Conservation (phyloP, 2,329 filamentous ascomycete genomes). For the Claviceps sorghi region DNA sequence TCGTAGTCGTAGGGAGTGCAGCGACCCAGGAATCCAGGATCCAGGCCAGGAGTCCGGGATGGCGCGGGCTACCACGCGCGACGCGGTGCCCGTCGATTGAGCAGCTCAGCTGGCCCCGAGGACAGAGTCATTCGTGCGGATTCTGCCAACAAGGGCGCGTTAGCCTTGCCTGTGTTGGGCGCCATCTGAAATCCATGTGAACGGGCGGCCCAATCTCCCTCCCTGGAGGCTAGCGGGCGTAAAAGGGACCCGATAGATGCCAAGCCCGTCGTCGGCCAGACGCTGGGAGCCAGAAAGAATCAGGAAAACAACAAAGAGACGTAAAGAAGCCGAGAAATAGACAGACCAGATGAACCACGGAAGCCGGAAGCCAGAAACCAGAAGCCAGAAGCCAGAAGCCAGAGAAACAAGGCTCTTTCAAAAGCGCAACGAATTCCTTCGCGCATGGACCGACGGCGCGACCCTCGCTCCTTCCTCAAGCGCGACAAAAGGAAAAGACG, state of each 20-base stretch:
- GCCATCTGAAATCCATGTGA: background rate
- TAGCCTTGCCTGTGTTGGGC: slow-evolving; percentile 1
- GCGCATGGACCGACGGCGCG: background rate
- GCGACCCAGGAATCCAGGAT: background rate
- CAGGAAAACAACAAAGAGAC: background rate
- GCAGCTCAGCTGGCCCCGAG: background rate
- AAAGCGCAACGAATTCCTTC: background rate
- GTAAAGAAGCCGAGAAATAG: too few relatives aligned
- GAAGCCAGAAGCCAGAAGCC: background rate
- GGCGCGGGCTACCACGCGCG: background rate
- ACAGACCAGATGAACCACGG: too few relatives aligned
- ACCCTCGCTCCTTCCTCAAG: background rate
- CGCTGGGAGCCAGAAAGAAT: background rate
- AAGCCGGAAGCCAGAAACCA: background rate
- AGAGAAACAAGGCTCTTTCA: background rate
- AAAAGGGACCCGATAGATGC: background rate
- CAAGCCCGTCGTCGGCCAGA: background rate
- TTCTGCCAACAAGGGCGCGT: background rate
- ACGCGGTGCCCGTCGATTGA: background rate
- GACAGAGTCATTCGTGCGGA: background rate
- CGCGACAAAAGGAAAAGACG: background rate
- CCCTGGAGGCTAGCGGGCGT: background rate
- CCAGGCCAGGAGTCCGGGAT: background rate
- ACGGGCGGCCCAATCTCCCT: slow-evolving; percentile 4
- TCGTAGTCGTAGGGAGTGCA: background rate